Conservation (phyloP, 805 yeast species). For the Sporopachydermia quercuum region DNA sequence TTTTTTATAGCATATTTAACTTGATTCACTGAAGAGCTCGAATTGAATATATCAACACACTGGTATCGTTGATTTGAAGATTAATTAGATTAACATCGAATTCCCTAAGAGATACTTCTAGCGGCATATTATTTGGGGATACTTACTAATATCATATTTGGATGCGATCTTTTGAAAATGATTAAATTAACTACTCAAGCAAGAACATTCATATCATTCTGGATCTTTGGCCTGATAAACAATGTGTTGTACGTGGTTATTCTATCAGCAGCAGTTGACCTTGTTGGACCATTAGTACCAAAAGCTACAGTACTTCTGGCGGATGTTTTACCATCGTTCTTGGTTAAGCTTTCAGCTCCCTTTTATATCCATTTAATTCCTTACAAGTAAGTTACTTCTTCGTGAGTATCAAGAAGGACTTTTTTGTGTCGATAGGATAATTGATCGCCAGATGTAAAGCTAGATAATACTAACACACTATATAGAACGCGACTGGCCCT, state of each 20-base stretch:
- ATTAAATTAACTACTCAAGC: background rate
- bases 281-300: conserved; percentile 73
- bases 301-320: conserved; percentile 77
- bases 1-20: too few species aligned
- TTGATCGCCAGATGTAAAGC: too few species aligned
- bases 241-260: conserved; percentile 86
- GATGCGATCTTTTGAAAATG: too few species aligned
- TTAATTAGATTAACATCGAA: too few species aligned
- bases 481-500: conserved; percentile 29
- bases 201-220: conserved; percentile 39
- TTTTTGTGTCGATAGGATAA: background rate
- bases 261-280: conserved; percentile 79
- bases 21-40: too few species aligned
- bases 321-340: conserved; percentile 74
- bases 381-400: conserved; percentile 28
- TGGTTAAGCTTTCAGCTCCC: conserved; percentile 60
- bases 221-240: conserved; percentile 76
- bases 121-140: too few species aligned
- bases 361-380: conserved; percentile 57
- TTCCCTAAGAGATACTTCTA: too few species aligned
- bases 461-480: too few species aligned
- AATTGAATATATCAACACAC: too few species aligned
- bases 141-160: too few species aligned
- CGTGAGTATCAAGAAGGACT: too few species aligned
- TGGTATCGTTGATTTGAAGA: too few species aligned